These are phyloP conservation scores for Chamaecyparis obtusa DNA, from an alignment of 75 land plant genomes.

Conservation along the genomic window DNA sequence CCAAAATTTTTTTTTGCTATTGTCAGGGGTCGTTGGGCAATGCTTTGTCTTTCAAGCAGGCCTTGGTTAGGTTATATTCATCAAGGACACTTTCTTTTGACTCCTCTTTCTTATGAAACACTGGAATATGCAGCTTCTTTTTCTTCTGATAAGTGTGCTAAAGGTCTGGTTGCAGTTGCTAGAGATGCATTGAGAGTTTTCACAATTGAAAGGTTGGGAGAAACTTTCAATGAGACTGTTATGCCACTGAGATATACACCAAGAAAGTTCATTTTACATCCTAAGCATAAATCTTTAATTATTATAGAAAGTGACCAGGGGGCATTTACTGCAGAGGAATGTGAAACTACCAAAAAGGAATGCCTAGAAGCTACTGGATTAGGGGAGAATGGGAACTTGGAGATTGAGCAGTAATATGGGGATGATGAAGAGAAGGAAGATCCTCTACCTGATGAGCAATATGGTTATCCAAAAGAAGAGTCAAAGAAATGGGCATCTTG, in stretches of 20 bases:
- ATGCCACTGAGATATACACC: slow-evolving; percentile 95
- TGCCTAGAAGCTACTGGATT: slow-evolving; percentile 74
- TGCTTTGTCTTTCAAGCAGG: slow-evolving; percentile 97
- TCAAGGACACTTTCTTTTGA: slow-evolving; percentile 92
- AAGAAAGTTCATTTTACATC: slow-evolving; percentile 91
- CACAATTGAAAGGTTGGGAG: slow-evolving; percentile 97
- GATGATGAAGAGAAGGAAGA: slow-evolving; percentile 79
- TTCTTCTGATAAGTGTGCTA: slow-evolving; percentile 96
- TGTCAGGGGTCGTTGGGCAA: slow-evolving; percentile 78
- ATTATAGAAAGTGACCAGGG: slow-evolving; percentile 97
- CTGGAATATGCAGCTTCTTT: slow-evolving; percentile 98
- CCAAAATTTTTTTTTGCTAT: slow-evolving; percentile 85
- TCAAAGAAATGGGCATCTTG: slow-evolving; percentile 95
- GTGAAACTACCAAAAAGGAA: slow-evolving; percentile 80
- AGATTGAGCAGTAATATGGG: slow-evolving; percentile 65
- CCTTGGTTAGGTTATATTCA: slow-evolving; percentile 98
- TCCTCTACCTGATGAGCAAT: slow-evolving; percentile 94
- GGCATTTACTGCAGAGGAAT: slow-evolving; percentile 92
- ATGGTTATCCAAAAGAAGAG: slow-evolving; percentile 95
- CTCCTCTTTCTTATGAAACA: slow-evolving; percentile 92
- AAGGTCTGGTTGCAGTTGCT: slow-evolving; percentile 97
- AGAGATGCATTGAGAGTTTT: slow-evolving; percentile 90
- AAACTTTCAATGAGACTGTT: slow-evolving; percentile 91
- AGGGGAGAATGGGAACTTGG: slow-evolving; percentile 73
- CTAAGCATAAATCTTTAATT: slow-evolving; percentile 73